These are phyloP conservation scores for Mycosphaerella sp. DNA, from an alignment of 2,329 filamentous ascomycete species.

Conservation along the genomic window DNA sequence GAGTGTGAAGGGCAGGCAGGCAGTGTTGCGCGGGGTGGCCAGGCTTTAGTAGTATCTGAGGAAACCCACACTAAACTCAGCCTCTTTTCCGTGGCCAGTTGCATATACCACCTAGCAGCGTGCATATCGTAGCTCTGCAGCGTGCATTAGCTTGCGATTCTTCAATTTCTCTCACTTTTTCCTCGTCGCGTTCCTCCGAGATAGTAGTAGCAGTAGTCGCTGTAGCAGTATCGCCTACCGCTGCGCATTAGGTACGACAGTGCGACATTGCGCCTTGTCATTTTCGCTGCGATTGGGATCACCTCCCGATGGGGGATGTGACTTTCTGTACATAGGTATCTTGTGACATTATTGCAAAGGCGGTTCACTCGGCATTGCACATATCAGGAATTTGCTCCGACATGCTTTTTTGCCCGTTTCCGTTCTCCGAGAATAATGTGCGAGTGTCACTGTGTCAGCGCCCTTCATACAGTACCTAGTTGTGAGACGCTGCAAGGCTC, in stretches of 20 bases:
- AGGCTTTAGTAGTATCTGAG: constrained; percentile 11
- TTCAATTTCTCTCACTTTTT: constrained; percentile 13
- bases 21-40: constrained; percentile 15
- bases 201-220: not conserved
- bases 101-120: constrained; percentile 21
- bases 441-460: too few species aligned
- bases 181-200: constrained; percentile 19
- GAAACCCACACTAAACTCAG: constrained; percentile 17
- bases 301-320: constrained; percentile 13
- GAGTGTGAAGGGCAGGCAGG: constrained; percentile 9
- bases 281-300: constrained; percentile 17
- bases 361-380: constrained; percentile 15
- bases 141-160: constrained; percentile 21
- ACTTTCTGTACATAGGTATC: constrained; percentile 7
- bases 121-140: constrained; percentile 25
- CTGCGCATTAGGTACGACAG: constrained; percentile 16
- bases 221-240: not conserved
- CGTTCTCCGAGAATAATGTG: not conserved
- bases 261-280: constrained; percentile 18
- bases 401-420: constrained; percentile 9
- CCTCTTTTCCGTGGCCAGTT: constrained; percentile 23
- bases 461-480: not conserved
- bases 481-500: constrained; percentile 14
- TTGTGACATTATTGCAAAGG: constrained; percentile 22
- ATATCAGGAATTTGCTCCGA: constrained; percentile 18